A percentile compares a stretch with the other conserved stretches of the same genome.
phyloP scores from a whole-genome alignment of 768 basidiomycete species.

The Tylopilus sp. region DNA sequence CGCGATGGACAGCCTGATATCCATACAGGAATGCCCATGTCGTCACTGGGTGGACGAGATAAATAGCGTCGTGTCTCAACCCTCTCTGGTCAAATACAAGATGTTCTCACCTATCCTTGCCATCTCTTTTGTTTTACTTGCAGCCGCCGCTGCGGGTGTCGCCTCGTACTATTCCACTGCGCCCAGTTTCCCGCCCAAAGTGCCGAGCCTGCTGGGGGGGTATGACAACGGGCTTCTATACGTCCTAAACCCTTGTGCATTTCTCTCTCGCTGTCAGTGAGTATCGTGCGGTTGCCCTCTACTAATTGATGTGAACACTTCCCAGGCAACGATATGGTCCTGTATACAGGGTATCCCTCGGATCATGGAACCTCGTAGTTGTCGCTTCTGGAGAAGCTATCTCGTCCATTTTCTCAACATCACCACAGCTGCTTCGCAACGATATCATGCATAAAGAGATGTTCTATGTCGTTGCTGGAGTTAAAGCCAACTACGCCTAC shows the following conservation, averaged over 20 bases:
- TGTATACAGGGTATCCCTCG: slow-evolving; percentile 17
- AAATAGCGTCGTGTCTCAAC: neutral
- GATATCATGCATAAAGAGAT: slow-evolving; percentile 11
- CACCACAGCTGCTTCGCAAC: slow-evolving; percentile 8
- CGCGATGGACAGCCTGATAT: neutral
- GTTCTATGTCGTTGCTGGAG: slow-evolving; percentile 12
- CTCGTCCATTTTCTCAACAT: slow-evolving; percentile 4
- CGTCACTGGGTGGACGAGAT: neutral
- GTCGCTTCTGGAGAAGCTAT: slow-evolving; percentile 16
- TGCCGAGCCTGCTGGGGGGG: slow-evolving; percentile 12
- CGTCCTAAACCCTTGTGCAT: slow-evolving; percentile 14
- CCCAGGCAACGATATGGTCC: slow-evolving; percentile 18
- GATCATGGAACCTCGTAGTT: slow-evolving; percentile 13
- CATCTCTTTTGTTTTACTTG: neutral
- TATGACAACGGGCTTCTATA: slow-evolving; percentile 17
- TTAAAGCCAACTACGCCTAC: slow-evolving; percentile 2
- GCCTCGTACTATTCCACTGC: neutral
- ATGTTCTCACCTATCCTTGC: slow-evolving; percentile 1
- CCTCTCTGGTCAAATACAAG: neutral
- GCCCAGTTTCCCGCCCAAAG: neutral
- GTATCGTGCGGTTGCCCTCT: neutral
- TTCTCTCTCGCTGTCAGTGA: slow-evolving; percentile 23
- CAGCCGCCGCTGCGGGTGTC: neutral
- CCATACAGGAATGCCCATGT: neutral
- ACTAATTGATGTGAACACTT: neutral